These are phyloP conservation scores for Phtheirospermum japonicum DNA, from an alignment of 257 asterid genomes.

Conservation along the genomic window DNA sequence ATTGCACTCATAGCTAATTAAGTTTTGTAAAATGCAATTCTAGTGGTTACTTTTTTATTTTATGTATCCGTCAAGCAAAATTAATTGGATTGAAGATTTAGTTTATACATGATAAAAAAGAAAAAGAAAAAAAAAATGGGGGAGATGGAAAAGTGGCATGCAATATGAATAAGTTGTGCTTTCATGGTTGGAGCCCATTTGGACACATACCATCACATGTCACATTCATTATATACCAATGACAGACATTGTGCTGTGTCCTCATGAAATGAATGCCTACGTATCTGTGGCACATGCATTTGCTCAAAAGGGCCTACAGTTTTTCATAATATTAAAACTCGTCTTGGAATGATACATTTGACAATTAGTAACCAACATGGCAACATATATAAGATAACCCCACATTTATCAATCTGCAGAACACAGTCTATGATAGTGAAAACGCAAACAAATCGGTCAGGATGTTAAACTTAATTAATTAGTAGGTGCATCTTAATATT, in stretches of 20 bases:
- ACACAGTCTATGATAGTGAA: constrained; percentile 8
- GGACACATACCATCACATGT: too few species aligned
- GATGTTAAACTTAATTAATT: background rate
- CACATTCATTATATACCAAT: constrained; percentile 31
- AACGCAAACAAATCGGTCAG: constrained; percentile 4
- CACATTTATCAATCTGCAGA: background rate
- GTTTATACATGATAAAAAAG: background rate
- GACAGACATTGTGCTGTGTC: constrained; percentile 61
- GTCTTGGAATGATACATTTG: too few species aligned
- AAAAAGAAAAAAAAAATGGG: too few species aligned
- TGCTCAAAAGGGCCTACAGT: constrained; percentile 32
- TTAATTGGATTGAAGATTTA: background rate
- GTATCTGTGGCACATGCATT: constrained; percentile 42
- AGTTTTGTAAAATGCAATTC: too few species aligned
- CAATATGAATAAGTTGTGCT: too few species aligned
- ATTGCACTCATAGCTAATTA: too few species aligned
- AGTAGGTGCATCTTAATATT: too few species aligned
- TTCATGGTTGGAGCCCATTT: background rate
- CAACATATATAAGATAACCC: background rate
- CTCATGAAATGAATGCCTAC: constrained; percentile 30
- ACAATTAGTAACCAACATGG: too few species aligned
- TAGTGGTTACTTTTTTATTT: too few species aligned
- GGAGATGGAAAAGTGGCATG: too few species aligned
- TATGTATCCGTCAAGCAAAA: background rate
- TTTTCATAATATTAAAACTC: constrained; percentile 12